Base-by-base conservation (phyloP, 768 basidiomycete genomes). In the Tephrocybe rancida region DNA sequence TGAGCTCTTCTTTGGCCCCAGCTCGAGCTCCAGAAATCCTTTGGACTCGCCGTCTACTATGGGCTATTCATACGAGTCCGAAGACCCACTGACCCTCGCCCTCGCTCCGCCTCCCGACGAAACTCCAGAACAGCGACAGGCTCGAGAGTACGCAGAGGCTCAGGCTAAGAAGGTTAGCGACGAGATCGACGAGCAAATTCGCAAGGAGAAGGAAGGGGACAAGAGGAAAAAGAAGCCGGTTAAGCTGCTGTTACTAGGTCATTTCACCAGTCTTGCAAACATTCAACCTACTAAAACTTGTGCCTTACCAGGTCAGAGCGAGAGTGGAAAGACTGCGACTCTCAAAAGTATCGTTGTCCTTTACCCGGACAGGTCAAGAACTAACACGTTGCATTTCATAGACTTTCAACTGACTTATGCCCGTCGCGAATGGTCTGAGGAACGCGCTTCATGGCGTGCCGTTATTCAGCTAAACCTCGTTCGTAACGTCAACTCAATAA, bases 381-480 rank as follows among this genome's bases (percentile, higher is more conserved):
- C 54, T 60, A 30, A 48, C 26, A 18, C 42, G 14, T 48, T 2
- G 27, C 18, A 19, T 56, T 16, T 21, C 37, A 8, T 52, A 83
- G 85, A 90, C 64, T 92, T 91, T 62, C 89, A 92, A 61, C 69
- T 92, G 1, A 83, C 85, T 1, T 89, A 91, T 63, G 85, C 88
- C 35, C 76, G 78, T 35, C 73, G 77, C 48, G 85, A 88, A 63
- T 91, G 89, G 85, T 70, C 76, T 4, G 81, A 86, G 56, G 86
- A 91, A 60, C 82, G 82, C 38, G 72, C 76, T 1, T 80, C 86
- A 24, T 92, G 90, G 90, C 81, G 87, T 19, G 72, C 82, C 14
- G 87, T 92, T 53, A 84, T 92, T 53, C 84, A 87, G 59, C 81
- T 92, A 61, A 92, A 92, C 66, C 82, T 92, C 66, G 78, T 91